These are phyloP conservation scores for Eucalyptus cloeziana DNA, from an alignment of 345 rosid genomes.

Conservation along the genomic window DNA sequence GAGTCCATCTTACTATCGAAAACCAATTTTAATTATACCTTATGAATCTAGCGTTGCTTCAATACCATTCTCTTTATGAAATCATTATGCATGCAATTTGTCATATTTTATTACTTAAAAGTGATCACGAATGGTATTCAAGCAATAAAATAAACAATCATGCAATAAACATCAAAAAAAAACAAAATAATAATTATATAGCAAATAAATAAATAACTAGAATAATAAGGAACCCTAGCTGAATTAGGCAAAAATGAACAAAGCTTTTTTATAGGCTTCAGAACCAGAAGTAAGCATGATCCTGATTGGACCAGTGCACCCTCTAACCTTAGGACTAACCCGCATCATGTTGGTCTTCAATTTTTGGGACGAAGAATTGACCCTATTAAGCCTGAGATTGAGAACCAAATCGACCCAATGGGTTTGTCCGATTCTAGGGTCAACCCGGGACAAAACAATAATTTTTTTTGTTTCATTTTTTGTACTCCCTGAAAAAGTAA, in stretches of 20 bases:
- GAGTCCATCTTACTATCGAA: not conserved
- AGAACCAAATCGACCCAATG: fast-evolving
- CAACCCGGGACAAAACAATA: too few relatives aligned
- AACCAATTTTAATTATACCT: not conserved
- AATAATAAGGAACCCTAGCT: not conserved
- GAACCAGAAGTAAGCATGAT: too few relatives aligned
- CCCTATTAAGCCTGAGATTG: fast-evolving
- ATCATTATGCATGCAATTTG: not conserved
- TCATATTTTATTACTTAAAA: not conserved
- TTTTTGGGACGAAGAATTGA: too few relatives aligned
- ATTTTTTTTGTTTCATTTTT: too few relatives aligned
- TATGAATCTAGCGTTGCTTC: not conserved
- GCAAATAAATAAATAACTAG: not conserved
- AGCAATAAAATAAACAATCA: not conserved
- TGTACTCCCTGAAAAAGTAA: too few relatives aligned
- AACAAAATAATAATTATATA: not conserved
- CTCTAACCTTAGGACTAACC: too few relatives aligned
- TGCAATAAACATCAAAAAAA: not conserved
- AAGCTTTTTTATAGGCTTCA: not conserved
- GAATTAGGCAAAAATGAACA: not conserved
- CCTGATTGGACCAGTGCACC: too few relatives aligned
- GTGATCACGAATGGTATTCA: not conserved
- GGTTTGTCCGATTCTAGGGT: fast-evolving
- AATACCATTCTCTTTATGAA: not conserved
- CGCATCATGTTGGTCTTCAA: too few relatives aligned